A percentile compares a stretch with the other conserved stretches of the same genome.
These are phyloP conservation scores for Tetracladium setigerum DNA, from an alignment of 495 filamentous ascomycete genomes.

Conservation along the genomic window DNA sequence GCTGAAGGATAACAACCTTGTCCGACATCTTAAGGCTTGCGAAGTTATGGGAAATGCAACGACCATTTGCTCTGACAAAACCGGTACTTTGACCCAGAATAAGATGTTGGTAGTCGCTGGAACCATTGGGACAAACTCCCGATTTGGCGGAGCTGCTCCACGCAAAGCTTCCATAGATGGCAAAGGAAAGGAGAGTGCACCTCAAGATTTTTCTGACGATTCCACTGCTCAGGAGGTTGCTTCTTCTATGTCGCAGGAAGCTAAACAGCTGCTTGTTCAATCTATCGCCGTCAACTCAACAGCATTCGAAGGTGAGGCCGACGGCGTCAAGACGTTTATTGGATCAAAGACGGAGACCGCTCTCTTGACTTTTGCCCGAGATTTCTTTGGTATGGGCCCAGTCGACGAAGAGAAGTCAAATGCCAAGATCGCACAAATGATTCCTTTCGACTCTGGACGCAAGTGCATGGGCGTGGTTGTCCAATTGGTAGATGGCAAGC, in stretches of 20 bases:
- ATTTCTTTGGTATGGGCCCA: slow-evolving; percentile 67
- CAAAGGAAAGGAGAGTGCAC: slow-evolving; percentile 21
- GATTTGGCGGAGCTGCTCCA: slow-evolving; percentile 43
- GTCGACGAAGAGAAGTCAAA: slow-evolving; percentile 64
- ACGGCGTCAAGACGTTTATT: slow-evolving; percentile 64
- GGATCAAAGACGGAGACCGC: slow-evolving; percentile 91
- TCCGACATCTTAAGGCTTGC: slow-evolving; percentile 83
- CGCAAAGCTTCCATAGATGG: slow-evolving; percentile 9
- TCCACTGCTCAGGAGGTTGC: slow-evolving; percentile 49
- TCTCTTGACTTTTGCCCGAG: slow-evolving; percentile 64
- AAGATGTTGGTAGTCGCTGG: slow-evolving; percentile 85
- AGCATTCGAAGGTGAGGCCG: slow-evolving; percentile 75
- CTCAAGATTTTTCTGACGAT: slow-evolving; percentile 26
- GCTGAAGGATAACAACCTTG: slow-evolving; percentile 92
- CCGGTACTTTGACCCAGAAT: slow-evolving; percentile 89
- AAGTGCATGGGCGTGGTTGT: slow-evolving; percentile 88
- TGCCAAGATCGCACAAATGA: slow-evolving; percentile 60
- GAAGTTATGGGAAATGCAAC: slow-evolving; percentile 99
- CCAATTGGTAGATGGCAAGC: slow-evolving; percentile 54
- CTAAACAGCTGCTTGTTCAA: slow-evolving; percentile 58
- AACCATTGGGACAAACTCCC: slow-evolving; percentile 58
- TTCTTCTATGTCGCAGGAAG: slow-evolving; percentile 42
- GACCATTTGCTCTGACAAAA: slow-evolving; percentile 95
- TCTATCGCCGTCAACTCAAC: slow-evolving; percentile 84
- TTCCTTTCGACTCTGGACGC: slow-evolving; percentile 78